Percentiles rank a stretch among this genome's conserved stretches.
phyloP scores from a whole-genome alignment of 768 basidiomycete species.

The Rubroboletus satanas region DNA sequence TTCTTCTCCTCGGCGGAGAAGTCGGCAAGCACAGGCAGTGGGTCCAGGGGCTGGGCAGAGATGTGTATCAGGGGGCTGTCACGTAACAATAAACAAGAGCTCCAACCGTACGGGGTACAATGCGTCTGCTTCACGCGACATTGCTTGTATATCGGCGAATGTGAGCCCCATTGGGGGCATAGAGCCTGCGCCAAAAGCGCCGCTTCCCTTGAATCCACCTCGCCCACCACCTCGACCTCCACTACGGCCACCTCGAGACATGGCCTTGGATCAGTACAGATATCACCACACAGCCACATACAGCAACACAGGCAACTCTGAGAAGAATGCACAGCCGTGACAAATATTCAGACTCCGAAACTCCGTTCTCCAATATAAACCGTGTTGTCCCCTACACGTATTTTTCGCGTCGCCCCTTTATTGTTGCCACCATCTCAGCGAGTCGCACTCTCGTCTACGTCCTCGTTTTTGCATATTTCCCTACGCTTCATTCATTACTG shows the following conservation, averaged over 20 bases:
- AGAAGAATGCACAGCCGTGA: background rate
- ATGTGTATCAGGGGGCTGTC: slow-evolving; percentile 18
- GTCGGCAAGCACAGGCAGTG: slow-evolving; percentile 65
- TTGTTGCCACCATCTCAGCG: slow-evolving; percentile 20
- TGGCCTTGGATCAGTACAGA: slow-evolving; percentile 18
- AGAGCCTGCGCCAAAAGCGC: slow-evolving; percentile 33
- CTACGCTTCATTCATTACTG: background rate
- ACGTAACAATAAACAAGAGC: slow-evolving; percentile 16
- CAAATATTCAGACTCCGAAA: slow-evolving; percentile 22
- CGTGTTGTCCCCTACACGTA: background rate
- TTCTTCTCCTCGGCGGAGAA: slow-evolving; percentile 61
- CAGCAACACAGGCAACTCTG: background rate
- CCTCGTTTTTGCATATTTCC: background rate
- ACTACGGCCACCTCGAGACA: slow-evolving; percentile 52
- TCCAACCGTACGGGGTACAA: slow-evolving; percentile 71
- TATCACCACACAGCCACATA: slow-evolving; percentile 10
- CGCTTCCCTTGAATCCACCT: slow-evolving; percentile 54
- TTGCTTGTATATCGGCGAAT: slow-evolving; percentile 71
- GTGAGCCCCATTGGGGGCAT: slow-evolving; percentile 76
- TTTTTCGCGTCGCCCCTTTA: slow-evolving; percentile 29
- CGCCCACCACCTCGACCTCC: slow-evolving; percentile 53
- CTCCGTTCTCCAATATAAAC: slow-evolving; percentile 26
- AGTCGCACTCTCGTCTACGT: background rate
- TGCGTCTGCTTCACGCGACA: slow-evolving; percentile 72
- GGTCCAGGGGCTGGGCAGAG: slow-evolving; percentile 51